Evolutionary conservation across 805 yeast species (phyloP).

Genomic region (Candida tibetensis): DNA sequence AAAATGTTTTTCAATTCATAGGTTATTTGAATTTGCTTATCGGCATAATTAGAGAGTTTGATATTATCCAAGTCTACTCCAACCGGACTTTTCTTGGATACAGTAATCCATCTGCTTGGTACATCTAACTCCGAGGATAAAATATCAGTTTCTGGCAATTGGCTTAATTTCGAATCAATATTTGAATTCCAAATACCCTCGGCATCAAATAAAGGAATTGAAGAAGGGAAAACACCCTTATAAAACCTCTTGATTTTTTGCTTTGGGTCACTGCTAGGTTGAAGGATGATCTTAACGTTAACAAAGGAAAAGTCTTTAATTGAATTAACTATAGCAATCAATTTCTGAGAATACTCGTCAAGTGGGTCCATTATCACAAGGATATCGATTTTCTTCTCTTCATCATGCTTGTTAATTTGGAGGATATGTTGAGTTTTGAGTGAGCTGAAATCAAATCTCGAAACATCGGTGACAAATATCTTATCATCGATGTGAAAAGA

Average conservation of each 20-base stretch:
- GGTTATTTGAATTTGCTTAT: conserved; percentile 38
- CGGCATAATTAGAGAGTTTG: conserved; percentile 36
- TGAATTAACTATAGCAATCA: conserved; percentile 44
- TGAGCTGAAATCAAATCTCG: conserved; percentile 46
- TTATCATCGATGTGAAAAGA: conserved; percentile 44
- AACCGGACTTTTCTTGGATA: conserved; percentile 42
- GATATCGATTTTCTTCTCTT: conserved; percentile 48
- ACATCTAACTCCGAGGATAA: conserved; percentile 56
- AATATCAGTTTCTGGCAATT: conserved; percentile 48
- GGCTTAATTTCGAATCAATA: conserved; percentile 34
- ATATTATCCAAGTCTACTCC: conserved; percentile 62
- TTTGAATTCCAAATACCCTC: conserved; percentile 20
- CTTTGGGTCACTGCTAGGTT: conserved; percentile 48
- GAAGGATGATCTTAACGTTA: conserved; percentile 51
- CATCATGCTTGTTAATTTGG: conserved; percentile 12
- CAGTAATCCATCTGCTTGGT: conserved; percentile 68
- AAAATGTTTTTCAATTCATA: conserved; percentile 54
- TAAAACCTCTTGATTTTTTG: conserved; percentile 59
- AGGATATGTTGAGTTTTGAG: conserved; percentile 28
- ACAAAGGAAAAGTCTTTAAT: conserved; percentile 48
- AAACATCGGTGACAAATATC: conserved; percentile 37
- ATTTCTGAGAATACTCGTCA: conserved; percentile 63
- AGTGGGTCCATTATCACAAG: conserved; percentile 69
- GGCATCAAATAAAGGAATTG: conserved; percentile 28
- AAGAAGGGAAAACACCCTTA: conserved; percentile 39